Conservation (phyloP, 768 basidiomycete genomes). For the Vararia minispora region DNA sequence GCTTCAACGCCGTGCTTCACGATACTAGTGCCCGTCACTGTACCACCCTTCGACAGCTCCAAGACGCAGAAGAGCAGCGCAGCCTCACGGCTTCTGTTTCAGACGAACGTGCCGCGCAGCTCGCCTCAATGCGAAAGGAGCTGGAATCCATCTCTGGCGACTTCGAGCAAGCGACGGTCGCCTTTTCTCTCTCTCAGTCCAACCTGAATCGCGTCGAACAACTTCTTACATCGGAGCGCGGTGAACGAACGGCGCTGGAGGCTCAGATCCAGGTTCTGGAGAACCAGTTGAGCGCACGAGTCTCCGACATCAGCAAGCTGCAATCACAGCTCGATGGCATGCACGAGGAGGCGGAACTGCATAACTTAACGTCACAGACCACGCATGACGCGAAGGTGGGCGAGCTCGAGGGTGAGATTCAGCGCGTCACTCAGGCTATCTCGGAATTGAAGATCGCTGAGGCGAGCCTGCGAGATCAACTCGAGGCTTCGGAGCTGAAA, state of each 20-base stretch:
- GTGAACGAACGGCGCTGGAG: conserved; percentile 1
- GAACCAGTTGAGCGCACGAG: conserved; percentile 6
- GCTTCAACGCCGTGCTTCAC: background rate
- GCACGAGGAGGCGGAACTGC: conserved; percentile 5
- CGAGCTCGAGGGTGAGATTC: conserved; percentile 12
- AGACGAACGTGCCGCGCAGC: background rate
- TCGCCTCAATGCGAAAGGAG: background rate
- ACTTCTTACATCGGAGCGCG: conserved; percentile 1
- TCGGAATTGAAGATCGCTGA: conserved; percentile 8
- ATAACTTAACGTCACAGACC: conserved; percentile 1
- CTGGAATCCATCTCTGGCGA: too few species aligned
- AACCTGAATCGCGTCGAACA: background rate
- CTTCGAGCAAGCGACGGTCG: background rate
- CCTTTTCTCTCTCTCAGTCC: background rate
- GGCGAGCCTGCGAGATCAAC: conserved; percentile 10
- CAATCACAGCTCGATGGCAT: conserved; percentile 8
- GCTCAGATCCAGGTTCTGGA: conserved; percentile 6
- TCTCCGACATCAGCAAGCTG: conserved; percentile 5
- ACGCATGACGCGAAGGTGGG: conserved; percentile 4
- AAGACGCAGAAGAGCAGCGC: background rate
- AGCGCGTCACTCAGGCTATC: conserved; percentile 8
- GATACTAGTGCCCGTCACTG: background rate
- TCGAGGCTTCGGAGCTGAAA: conserved; percentile 15
- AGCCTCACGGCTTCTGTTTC: too few species aligned
- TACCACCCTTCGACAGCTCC: background rate